Conservation (phyloP, 1,139 yeast species). For the Yamadazyma conglobata region DNA sequence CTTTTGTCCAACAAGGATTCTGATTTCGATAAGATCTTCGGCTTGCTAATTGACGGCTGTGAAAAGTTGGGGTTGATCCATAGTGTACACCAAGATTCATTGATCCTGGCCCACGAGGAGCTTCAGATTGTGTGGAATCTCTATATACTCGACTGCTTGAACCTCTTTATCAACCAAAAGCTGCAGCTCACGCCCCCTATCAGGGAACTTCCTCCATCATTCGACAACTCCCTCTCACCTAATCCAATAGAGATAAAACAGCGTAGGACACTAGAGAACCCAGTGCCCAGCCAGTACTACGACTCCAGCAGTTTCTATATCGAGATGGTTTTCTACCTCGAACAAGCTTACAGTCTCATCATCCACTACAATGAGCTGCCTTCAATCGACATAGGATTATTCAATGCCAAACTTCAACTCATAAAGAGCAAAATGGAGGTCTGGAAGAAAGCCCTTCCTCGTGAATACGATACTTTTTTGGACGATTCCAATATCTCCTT, state of each 20-base stretch:
- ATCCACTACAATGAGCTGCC: neutral
- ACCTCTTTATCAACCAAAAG: slow-evolving; percentile 4
- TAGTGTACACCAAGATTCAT: slow-evolving; percentile 2
- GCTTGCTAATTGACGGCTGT: slow-evolving; percentile 3
- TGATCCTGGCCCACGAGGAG: slow-evolving; percentile 2
- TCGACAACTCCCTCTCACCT: slow-evolving; percentile 2
- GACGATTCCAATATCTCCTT: slow-evolving; percentile 3
- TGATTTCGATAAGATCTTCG: slow-evolving; percentile 3
- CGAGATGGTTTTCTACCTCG: slow-evolving; percentile 3
- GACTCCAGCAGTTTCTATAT: slow-evolving; percentile 6
- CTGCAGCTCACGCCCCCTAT: neutral
- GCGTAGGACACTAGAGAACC: slow-evolving; percentile 1
- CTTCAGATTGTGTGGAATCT: slow-evolving; percentile 5
- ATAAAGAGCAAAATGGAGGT: slow-evolving; percentile 1
- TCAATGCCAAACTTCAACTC: neutral
- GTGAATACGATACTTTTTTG: slow-evolving; percentile 2
- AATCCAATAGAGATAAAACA: neutral
- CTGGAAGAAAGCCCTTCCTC: slow-evolving; percentile 5
- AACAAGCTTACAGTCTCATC: slow-evolving; percentile 2
- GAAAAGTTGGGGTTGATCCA: slow-evolving; percentile 2
- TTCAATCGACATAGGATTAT: neutral
- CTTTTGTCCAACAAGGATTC: slow-evolving; percentile 1
- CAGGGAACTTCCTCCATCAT: slow-evolving; percentile 2
- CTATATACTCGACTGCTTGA: slow-evolving; percentile 1
- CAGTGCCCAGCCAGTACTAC: slow-evolving; percentile 1